Evolutionary conservation across 1,284 basidiomycete genomes (phyloP), one percentile per base, ranked within the genome.

Genomic region (Stygiomarasmius scandens): DNA sequence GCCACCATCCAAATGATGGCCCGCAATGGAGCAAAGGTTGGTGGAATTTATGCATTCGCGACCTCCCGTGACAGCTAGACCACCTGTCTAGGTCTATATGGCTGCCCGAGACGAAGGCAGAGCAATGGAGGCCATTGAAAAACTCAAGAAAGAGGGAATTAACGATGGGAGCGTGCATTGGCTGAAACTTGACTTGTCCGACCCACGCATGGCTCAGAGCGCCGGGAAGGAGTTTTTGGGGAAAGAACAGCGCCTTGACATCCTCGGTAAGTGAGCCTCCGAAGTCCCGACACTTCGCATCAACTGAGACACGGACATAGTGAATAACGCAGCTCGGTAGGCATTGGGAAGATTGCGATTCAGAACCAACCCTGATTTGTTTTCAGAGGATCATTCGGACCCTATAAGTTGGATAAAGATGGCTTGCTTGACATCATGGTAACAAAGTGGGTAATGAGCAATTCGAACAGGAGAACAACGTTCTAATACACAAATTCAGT

Each of bases 1-100:
- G 69, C 71, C n/a, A 79, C 77, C 0, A 71, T 79, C 16, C 74
- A 76, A 49, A 71, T 75, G 54, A 74, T 82, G n/a, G 78, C 77
- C 1, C 72, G 71, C 3, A 64, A 64, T 24, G 74, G 75, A n/a
- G 79, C 78, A 8, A 81, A 76, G 58, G 78, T 82, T 9, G 4
- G 4, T 19, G 11, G 16, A 8, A 41, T 41, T 16, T 41, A 16
- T 41, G 16, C n/a, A 4, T 16, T 41, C 16, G 11, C 11, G 38
- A 12, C 16, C 16, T 19, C 14, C 8, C 14, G 8, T 41, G 38
- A 41, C 38, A 32, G 29, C 8, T 34, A 41, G 38, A 41, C 11
- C n/a, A n/a, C n/a, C n/a, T n/a, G 38, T 32, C 38, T 5, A 62
- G 61, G 58, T 60, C 11, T 83, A 81, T 53, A 70, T 81, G 58